These are phyloP conservation scores for Chlamydomonas sphaeroides DNA, from an alignment of 139 green algal genomes.

Conservation along the genomic window DNA sequence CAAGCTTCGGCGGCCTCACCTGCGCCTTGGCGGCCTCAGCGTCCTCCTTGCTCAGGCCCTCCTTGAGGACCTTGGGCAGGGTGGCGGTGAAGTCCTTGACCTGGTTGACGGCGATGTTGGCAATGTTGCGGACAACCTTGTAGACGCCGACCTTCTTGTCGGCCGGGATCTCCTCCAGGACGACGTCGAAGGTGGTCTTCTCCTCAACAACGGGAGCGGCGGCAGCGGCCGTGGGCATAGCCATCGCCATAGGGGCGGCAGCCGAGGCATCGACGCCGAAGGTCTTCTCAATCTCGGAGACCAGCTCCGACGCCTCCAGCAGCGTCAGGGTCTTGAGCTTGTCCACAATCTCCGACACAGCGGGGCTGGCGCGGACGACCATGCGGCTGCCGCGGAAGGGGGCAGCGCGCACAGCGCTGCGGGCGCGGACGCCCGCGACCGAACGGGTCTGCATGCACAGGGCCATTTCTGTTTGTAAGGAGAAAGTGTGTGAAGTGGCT, in stretches of 20 bases:
- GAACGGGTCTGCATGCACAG: slow-evolving; percentile 45
- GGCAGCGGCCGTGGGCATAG: slow-evolving; percentile 33
- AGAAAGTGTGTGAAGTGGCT: too few species aligned
- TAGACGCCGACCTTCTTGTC: slow-evolving; percentile 70
- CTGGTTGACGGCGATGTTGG: slow-evolving; percentile 60
- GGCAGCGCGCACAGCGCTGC: slow-evolving; percentile 8
- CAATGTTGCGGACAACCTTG: slow-evolving; percentile 64
- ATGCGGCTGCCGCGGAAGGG: slow-evolving; percentile 41
- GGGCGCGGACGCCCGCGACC: slow-evolving; percentile 29
- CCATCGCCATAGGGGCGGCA: slow-evolving; percentile 53
- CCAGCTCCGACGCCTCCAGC: slow-evolving; percentile 73
- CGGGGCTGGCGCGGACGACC: slow-evolving; percentile 39
- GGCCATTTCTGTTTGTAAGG: slow-evolving; percentile 16
- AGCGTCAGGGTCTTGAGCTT: slow-evolving; percentile 78
- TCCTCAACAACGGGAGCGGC: slow-evolving; percentile 67
- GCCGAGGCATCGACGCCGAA: slow-evolving; percentile 59
- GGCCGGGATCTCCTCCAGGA: slow-evolving; percentile 67
- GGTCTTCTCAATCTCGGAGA: slow-evolving; percentile 72
- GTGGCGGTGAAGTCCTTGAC: slow-evolving; percentile 62
- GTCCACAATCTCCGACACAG: slow-evolving; percentile 64
- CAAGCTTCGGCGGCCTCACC: too few species aligned
- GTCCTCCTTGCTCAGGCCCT: slow-evolving; percentile 59
- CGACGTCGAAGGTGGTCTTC: slow-evolving; percentile 76
- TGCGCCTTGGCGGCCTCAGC: slow-evolving; percentile 45
- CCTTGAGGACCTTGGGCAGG: slow-evolving; percentile 59